Percentiles rank a stretch among this genome's conserved stretches.
phyloP scores from a whole-genome alignment of 2,329 filamentous ascomycete genomes.

The Botrytis sinoallii region DNA sequence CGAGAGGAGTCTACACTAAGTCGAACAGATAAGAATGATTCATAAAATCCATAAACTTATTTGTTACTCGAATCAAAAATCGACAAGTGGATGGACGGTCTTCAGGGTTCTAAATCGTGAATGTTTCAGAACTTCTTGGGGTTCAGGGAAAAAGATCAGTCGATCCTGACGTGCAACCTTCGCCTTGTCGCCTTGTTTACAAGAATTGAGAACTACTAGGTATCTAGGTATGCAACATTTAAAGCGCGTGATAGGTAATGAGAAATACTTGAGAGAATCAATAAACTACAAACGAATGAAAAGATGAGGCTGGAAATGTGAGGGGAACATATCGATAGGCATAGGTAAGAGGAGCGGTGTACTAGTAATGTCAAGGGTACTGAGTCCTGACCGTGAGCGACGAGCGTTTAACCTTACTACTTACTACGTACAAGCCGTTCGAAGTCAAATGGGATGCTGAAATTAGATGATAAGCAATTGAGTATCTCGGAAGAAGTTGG shows the following conservation, averaged over 20 bases:
- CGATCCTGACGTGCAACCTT: constrained; percentile 8
- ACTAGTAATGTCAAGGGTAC: background rate
- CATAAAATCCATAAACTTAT: background rate
- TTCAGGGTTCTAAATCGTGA: constrained; percentile 9
- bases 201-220: background rate
- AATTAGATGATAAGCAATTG: background rate
- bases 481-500: background rate
- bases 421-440: background rate
- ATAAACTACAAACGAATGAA: constrained; percentile 14
- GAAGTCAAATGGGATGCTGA: background rate
- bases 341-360: constrained; percentile 19
- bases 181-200: background rate
- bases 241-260: background rate
- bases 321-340: background rate
- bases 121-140: background rate
- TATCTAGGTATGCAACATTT: background rate
- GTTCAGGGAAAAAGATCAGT: background rate
- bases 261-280: background rate
- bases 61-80: constrained; percentile 13
- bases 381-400: constrained; percentile 11
- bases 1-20: background rate
- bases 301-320: constrained; percentile 17
- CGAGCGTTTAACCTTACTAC: background rate
- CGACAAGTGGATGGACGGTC: constrained; percentile 19
- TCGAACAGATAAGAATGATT: constrained; percentile 12